Percentiles rank a stretch among this genome's conserved stretches.
Conservation (phyloP, 2,329 filamentous ascomycete genomes). For the Cryphonectria carpinicola region DNA sequence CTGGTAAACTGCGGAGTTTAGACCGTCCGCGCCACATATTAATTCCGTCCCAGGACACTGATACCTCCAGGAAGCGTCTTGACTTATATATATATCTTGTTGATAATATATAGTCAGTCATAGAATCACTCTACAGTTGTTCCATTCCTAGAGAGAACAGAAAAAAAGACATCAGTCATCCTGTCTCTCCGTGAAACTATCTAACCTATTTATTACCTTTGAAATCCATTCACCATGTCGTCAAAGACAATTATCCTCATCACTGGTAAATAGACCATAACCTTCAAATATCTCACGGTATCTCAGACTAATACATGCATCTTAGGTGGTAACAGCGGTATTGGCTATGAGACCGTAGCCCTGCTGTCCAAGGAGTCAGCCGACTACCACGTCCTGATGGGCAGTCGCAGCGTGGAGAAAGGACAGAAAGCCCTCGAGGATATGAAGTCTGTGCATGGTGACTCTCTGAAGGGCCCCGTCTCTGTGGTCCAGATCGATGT, state of each 20-base stretch:
- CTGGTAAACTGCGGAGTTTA: neutral
- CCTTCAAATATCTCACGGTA: neutral
- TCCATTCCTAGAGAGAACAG: neutral
- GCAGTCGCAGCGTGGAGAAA: conserved; percentile 16
- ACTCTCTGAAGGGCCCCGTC: conserved; percentile 8
- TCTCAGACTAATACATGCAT: neutral
- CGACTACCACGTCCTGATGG: conserved; percentile 20
- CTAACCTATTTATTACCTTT: neutral
- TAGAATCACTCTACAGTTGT: neutral
- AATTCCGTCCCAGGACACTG: neutral
- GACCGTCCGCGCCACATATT: neutral
- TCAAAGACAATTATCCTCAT: conserved; percentile 2
- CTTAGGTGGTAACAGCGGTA: conserved; percentile 49
- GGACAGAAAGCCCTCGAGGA: conserved; percentile 12
- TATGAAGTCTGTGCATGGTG: neutral
- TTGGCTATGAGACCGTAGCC: conserved; percentile 47
- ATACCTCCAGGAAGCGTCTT: neutral
- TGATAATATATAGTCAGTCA: neutral
- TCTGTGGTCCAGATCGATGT: conserved; percentile 57
- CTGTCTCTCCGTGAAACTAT: neutral
- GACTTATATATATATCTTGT: neutral
- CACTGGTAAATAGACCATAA: neutral
- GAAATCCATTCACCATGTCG: neutral
- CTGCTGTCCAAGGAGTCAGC: conserved; percentile 11
- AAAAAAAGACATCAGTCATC: neutral